These are phyloP conservation scores for Brassica nigra DNA, from an alignment of 345 rosid species.

Conservation along the genomic window DNA sequence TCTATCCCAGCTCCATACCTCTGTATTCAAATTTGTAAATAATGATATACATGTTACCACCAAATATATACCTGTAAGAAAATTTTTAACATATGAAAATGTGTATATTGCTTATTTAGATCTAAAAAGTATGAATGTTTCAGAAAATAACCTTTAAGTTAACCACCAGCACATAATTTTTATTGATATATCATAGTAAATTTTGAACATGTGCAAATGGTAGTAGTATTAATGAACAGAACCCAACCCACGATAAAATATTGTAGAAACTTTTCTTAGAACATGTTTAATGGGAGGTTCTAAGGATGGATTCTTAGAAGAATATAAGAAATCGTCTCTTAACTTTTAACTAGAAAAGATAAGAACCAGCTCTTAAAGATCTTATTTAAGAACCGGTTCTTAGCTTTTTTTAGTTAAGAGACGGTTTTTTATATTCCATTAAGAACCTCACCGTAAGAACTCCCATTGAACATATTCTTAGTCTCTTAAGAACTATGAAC, in stretches of 20 bases:
- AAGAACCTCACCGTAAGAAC: no score
- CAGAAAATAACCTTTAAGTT: neutral
- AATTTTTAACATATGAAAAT: neutral
- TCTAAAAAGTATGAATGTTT: neutral
- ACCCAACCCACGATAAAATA: neutral
- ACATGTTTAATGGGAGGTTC: no score
- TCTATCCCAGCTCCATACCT: constrained; percentile 63
- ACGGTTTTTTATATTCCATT: no score
- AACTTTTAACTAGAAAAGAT: no score
- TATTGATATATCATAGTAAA: neutral
- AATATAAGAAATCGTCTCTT: no score
- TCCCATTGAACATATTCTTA: no score
- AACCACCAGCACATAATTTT: neutral
- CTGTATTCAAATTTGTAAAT: constrained; percentile 23
- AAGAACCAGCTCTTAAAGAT: no score
- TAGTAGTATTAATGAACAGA: neutral
- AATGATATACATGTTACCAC: neutral
- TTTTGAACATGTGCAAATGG: constrained; percentile 4
- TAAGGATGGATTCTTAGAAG: no score
- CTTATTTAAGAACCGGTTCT: no score
- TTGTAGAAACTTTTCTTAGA: no score
- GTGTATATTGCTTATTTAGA: neutral
- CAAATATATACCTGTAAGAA: neutral
- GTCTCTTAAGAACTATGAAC: neutral
- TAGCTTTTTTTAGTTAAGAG: no score